A percentile compares a stretch with the other conserved stretches of the same genome.
phyloP scores from a whole-genome alignment of 768 basidiomycete genomes.

The Mycena alexandri region DNA sequence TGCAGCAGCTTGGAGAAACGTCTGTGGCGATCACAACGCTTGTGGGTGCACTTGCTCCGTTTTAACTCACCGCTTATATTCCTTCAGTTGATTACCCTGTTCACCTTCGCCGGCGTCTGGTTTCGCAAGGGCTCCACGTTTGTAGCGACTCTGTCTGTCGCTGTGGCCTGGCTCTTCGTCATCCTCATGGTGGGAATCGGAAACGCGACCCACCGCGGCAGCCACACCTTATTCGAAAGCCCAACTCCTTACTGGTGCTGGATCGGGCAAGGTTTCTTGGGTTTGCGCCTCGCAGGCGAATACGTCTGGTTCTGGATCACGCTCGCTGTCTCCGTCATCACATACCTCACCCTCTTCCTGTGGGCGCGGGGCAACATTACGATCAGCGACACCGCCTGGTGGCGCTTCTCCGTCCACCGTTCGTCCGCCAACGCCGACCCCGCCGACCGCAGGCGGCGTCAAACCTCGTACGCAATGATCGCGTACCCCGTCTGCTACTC shows the following conservation, averaged over 20 bases:
- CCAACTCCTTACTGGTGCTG: conserved; percentile 63
- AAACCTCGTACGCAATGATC: conserved; percentile 43
- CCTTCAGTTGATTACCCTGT: conserved; percentile 51
- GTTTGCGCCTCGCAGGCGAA: conserved; percentile 54
- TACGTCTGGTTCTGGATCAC: conserved; percentile 63
- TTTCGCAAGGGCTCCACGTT: conserved; percentile 43
- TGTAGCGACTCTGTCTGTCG: conserved; percentile 45
- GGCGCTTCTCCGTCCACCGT: conserved; percentile 46
- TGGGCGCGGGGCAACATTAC: conserved; percentile 51
- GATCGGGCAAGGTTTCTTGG: conserved; percentile 49
- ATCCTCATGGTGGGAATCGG: conserved; percentile 48
- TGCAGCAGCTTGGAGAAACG: conserved; percentile 58
- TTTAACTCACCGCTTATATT: neutral
- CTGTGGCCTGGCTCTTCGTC: conserved; percentile 52
- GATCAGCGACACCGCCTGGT: conserved; percentile 48
- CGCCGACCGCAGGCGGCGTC: conserved; percentile 32
- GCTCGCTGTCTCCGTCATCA: conserved; percentile 47
- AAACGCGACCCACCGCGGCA: conserved; percentile 39
- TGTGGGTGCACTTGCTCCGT: conserved; percentile 39
- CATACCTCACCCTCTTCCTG: conserved; percentile 54
- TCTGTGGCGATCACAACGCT: conserved; percentile 57
- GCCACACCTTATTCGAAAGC: conserved; percentile 40
- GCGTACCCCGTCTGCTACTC: conserved; percentile 54
- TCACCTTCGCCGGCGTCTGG: conserved; percentile 58
- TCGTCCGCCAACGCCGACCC: conserved; percentile 26